phyloP scores from a whole-genome alignment of 2,329 filamentous ascomycete genomes.

The Ceratocystiopsis minuta region DNA sequence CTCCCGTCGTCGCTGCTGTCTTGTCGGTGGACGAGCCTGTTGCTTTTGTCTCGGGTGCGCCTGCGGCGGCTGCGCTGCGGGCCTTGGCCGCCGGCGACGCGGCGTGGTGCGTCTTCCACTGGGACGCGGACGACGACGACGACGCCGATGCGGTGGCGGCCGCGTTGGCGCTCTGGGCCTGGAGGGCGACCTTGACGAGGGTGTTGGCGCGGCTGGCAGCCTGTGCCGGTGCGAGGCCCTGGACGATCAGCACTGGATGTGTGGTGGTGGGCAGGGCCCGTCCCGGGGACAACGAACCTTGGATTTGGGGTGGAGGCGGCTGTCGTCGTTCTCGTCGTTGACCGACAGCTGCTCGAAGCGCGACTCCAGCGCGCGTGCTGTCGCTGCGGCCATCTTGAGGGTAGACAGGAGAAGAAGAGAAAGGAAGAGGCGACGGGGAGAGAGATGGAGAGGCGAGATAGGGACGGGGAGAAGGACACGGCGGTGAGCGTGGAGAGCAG shows the following conservation, averaged over 20 bases:
- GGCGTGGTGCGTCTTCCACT: slow-evolving; percentile 32
- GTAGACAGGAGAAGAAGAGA: not conserved
- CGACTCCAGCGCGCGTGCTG: slow-evolving; percentile 43
- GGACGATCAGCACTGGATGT: too few relatives aligned
- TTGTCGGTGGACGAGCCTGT: slow-evolving; percentile 10
- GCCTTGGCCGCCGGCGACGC: slow-evolving; percentile 22
- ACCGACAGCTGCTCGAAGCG: slow-evolving; percentile 82
- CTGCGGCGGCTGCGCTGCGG: not conserved
- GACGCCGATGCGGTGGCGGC: slow-evolving; percentile 26
- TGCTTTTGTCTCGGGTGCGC: too few relatives aligned
- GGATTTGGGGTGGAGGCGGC: slow-evolving; percentile 45
- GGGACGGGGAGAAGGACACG: too few relatives aligned
- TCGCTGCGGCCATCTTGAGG: slow-evolving; percentile 42
- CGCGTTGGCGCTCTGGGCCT: slow-evolving; percentile 50
- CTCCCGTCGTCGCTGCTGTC: not conserved
- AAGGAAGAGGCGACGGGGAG: not conserved
- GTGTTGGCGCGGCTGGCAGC: slow-evolving; percentile 54
- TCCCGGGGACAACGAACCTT: slow-evolving; percentile 52
- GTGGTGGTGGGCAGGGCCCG: not conserved
- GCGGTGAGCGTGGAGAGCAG: too few relatives aligned
- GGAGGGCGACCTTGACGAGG: slow-evolving; percentile 70
- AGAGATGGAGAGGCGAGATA: not conserved
- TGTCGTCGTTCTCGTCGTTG: slow-evolving; percentile 61
- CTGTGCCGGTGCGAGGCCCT: slow-evolving; percentile 14
- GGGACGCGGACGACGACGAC: slow-evolving; percentile 14